Conservation (phyloP, 257 asterid species). For the Rhazya stricta region DNA sequence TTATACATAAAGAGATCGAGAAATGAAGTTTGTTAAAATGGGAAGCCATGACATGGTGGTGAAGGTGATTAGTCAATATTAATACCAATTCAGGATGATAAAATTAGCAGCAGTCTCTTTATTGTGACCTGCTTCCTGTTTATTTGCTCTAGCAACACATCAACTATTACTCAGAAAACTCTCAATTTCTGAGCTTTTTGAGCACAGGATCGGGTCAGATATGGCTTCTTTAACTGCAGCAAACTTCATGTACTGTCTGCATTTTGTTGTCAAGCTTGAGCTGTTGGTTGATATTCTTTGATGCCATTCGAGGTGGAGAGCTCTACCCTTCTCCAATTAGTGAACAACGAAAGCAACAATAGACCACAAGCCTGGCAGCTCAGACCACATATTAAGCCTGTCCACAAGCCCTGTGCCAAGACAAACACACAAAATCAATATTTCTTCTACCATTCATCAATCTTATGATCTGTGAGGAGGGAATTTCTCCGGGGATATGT, state of each 20-base stretch:
- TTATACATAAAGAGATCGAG: too few relatives aligned
- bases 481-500: too few relatives aligned
- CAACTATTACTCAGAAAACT: neutral
- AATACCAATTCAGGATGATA: neutral
- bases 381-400: constrained; percentile 63
- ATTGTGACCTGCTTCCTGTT: neutral
- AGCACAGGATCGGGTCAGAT: neutral
- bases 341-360: constrained; percentile 42
- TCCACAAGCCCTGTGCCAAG: constrained; percentile 62
- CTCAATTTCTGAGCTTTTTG: neutral
- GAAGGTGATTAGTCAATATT: too few relatives aligned
- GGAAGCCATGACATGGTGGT: too few relatives aligned
- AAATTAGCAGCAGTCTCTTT: too few relatives aligned
- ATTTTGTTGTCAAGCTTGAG: neutral
- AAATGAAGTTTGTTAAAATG: too few relatives aligned
- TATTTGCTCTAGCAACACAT: neutral
- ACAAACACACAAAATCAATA: neutral
- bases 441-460: too few relatives aligned
- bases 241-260: neutral
- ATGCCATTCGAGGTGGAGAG: constrained; percentile 9
- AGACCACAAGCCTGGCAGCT: constrained; percentile 47
- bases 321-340: constrained; percentile 50
- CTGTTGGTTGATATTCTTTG: neutral
- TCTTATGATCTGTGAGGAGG: too few relatives aligned
- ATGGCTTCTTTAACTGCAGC: neutral